These are phyloP conservation scores for Diaporthe batatas DNA, from an alignment of 2,329 filamentous ascomycete species.

Conservation along the genomic window DNA sequence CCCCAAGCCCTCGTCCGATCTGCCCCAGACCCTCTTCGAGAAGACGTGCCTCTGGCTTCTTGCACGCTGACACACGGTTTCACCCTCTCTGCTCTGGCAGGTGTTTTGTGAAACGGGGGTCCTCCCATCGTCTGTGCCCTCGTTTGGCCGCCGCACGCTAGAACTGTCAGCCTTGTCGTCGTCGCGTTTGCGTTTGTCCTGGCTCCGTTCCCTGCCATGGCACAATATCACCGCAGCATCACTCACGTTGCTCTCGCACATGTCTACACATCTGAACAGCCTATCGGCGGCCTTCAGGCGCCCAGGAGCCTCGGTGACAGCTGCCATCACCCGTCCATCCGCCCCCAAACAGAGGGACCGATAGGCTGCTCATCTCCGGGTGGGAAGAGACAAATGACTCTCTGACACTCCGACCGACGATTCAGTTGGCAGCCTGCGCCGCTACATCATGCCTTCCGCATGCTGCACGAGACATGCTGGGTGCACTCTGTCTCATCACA, in stretches of 20 bases:
- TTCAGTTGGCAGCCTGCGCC: neutral
- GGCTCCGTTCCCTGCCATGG: constrained; percentile 1
- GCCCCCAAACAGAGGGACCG: neutral
- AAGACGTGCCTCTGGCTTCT: neutral
- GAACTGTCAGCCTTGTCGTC: neutral
- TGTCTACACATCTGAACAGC: constrained; percentile 25
- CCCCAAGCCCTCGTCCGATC: constrained; percentile 2
- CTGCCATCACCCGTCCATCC: constrained; percentile 10
- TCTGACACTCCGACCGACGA: constrained; percentile 20
- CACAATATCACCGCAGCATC: constrained; percentile 31
- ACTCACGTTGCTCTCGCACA: too few species aligned
- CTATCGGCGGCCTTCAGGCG: neutral
- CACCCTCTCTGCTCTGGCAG: neutral
- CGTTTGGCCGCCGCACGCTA: neutral
- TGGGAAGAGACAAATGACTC: neutral
- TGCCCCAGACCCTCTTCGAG: neutral
- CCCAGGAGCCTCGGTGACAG: neutral
- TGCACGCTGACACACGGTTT: constrained; percentile 20
- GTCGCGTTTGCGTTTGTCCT: neutral
- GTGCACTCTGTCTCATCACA: constrained; percentile 22
- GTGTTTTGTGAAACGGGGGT: constrained; percentile 18
- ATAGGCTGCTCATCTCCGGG: constrained; percentile 16
- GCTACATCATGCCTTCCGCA: constrained; percentile 22
- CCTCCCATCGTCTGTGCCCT: constrained; percentile 26
- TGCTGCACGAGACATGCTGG: constrained; percentile 2